A percentile compares a stretch with the other conserved stretches of the same genome.
These are phyloP conservation scores for Ustilago nuda DNA, from an alignment of 1,284 basidiomycete species.

Conservation along the genomic window DNA sequence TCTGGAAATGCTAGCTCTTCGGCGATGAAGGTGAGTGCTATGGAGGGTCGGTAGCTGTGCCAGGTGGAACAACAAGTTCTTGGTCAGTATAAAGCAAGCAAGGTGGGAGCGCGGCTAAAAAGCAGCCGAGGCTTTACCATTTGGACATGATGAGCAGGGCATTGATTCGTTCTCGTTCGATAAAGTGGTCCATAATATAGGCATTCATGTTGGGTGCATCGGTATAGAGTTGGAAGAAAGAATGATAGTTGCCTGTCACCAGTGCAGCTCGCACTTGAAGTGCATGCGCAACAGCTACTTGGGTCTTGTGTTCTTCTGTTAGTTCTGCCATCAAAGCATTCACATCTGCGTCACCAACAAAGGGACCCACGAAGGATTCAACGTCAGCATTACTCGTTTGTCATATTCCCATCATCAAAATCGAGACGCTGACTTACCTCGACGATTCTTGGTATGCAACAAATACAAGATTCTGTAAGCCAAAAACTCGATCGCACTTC, in stretches of 20 bases:
- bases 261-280: slow-evolving; percentile 87
- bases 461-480: slow-evolving; percentile 98
- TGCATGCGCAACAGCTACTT: slow-evolving; percentile 85
- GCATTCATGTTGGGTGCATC: slow-evolving; percentile 95
- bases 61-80: too few species aligned
- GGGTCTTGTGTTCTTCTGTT: slow-evolving; percentile 85
- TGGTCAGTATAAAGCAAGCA: background rate
- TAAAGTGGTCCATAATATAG: slow-evolving; percentile 99
- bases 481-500: slow-evolving; percentile 92
- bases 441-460: slow-evolving; percentile 90
- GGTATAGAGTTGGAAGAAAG: slow-evolving; percentile 86
- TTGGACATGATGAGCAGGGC: slow-evolving; percentile 85
- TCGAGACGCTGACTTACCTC: slow-evolving; percentile 70
- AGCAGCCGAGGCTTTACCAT: slow-evolving; percentile 32
- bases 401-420: background rate
- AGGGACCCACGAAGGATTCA: background rate
- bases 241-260: slow-evolving; percentile 92
- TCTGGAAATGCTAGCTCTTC: slow-evolving; percentile 86
- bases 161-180: slow-evolving; percentile 87
- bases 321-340: slow-evolving; percentile 95
- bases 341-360: slow-evolving; percentile 74
- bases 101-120: background rate
- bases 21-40: slow-evolving; percentile 82
- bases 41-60: slow-evolving; percentile 57
- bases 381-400: background rate